Base-by-base conservation (phyloP, 257 asterid genomes). In the Jaltomata sinuosa region DNA sequence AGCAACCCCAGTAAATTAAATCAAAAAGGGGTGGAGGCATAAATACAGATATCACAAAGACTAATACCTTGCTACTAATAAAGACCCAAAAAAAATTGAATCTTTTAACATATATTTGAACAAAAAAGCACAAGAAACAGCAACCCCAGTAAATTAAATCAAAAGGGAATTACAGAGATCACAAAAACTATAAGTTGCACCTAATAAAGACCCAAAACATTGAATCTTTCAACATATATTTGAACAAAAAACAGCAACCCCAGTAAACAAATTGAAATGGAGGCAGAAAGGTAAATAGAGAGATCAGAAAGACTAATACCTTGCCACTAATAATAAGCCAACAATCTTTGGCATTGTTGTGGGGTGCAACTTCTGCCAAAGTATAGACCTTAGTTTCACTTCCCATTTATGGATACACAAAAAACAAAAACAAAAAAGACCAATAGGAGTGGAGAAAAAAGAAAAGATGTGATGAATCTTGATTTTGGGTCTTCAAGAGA, bases 301-400 rank as follows among this genome's bases (percentile, higher is more conserved):
- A 55, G 11, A 18, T 57, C 14, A 19, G 6, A 71, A 0, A 72
- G 80, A 40, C 8, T 38, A 29, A 50, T 52, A 83, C 85, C 85
- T 83, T 83, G 82, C 61, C 85, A 83, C 38, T 31, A 42, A 83
- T 83, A 12, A 83, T 55, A 18, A 83, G 82, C 85, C 85, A 83
- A 71, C 85, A 83, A 52, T 83, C 85, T 34, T 83, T 83, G 31
- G 16, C n/a, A 79, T 53, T 72, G 85, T 83, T 83, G 82, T 83
- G 85, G 29, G 64, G 49, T 4, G 82, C 53, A 1, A 67, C 85
- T 34, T 83, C 85, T 8, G 81, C 47, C 72, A 83, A 55, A 72
- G 74, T 83, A 79, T 50, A 83, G n/a, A 83, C 31, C 49, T 83
- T 83, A 14, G 55, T 25, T 76, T 76, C 81, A 47, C 81, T 31